Evolutionary conservation across 805 yeast genomes (phyloP).

Genomic region (Starmera amethionina): DNA sequence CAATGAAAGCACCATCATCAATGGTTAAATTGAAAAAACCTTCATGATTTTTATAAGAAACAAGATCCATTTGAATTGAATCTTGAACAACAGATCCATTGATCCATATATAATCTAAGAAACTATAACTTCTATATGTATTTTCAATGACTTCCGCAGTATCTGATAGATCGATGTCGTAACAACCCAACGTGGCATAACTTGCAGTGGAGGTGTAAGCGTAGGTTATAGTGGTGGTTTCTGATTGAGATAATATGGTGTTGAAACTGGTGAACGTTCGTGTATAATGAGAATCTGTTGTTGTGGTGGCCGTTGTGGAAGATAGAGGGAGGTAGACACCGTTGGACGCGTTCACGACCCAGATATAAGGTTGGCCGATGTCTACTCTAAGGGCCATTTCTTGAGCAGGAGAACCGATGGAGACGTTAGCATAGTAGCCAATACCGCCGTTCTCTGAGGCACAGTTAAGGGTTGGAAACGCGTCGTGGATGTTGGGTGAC

Average conservation of each 20-base stretch:
- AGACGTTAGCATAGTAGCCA: conserved; percentile 21
- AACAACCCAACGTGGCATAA: conserved; percentile 11
- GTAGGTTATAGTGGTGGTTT: neutral
- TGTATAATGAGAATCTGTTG: neutral
- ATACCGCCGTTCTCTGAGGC: conserved; percentile 3
- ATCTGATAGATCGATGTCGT: conserved; percentile 3
- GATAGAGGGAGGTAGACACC: conserved; percentile 4
- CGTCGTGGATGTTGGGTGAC: neutral
- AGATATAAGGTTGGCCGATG: conserved; percentile 27
- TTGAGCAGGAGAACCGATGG: conserved; percentile 24
- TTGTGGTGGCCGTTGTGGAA: conserved; percentile 3
- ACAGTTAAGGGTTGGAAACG: conserved; percentile 7
- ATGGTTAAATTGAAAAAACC: conserved; percentile 6
- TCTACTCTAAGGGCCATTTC: conserved; percentile 22
- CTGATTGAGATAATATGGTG: neutral
- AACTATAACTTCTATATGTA: neutral
- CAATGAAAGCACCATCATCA: conserved; percentile 24
- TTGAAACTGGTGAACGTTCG: neutral
- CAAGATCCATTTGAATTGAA: neutral
- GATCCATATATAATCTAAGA: conserved; percentile 8
- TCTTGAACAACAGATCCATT: conserved; percentile 14
- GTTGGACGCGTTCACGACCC: conserved; percentile 19
- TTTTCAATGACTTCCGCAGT: neutral
- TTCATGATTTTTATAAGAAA: neutral
- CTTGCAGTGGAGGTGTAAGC: neutral